Base-by-base conservation (phyloP, 805 yeast species). In the Candida coleopterorum region DNA sequence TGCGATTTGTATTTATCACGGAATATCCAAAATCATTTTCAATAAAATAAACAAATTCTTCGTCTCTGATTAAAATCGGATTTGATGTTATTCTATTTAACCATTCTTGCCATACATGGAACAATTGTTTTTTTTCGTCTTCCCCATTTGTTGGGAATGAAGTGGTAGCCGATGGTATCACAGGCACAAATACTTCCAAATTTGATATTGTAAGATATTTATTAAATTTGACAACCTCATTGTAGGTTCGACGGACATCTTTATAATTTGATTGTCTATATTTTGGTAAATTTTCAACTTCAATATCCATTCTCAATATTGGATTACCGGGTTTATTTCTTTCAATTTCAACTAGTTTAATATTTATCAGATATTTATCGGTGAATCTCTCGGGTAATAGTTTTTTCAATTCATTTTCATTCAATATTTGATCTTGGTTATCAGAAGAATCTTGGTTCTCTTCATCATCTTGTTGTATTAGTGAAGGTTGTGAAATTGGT, bases 141-240 rank as follows among this genome's bases (percentile, higher is more conserved):
- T 83, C 83, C 30, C 89, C 85, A 36, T 85, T 85, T n/a, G 78
- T 66, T 18, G 95, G 95, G 52, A 79, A 89, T 14, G 88, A 73
- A 1, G 95, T 83, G 6, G 68, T 72, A 1, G 93, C 68, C 15
- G 69, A 64, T 0, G 97, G 97, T 28, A 93, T 66, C 5, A 94
- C 79, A 0, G 97, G 97, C 4, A 93, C 88, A 60, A 90, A 88
- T 38, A 93, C 89, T 56, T 93, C 97, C 22, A 90, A 81, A 50
- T 88, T 83, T 25, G 94, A 85, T 15, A 80, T 79, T 39, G 79
- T 78, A 44, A 93, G 63, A 53, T 84, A 90, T 46, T 77, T 78
- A 59, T 85, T 85, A 50, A 93, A 76, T 41, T 79, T 75, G 22
- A 74, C 75, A 46, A 88, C 70, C 56, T 93, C 98, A 41, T 73